phyloP scores from a whole-genome alignment of 371 early-diverging fungal genomes.

The Batkoa obscura region DNA sequence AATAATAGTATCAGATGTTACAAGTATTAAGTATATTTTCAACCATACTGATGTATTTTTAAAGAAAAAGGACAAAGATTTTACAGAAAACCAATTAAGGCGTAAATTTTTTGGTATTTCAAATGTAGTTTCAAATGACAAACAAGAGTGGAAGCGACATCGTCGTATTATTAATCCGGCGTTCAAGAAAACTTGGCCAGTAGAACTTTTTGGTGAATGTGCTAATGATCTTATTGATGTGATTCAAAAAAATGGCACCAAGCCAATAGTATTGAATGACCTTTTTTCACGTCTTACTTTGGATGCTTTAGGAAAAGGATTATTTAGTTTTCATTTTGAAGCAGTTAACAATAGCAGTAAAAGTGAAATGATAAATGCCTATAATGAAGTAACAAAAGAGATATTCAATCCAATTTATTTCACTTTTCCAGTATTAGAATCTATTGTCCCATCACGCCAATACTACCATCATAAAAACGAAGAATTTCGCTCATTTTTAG shows the following conservation, averaged over 20 bases:
- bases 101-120: background rate
- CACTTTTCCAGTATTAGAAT: background rate
- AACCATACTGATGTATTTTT: background rate
- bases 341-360: background rate
- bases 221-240: background rate
- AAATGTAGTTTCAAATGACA: conserved; percentile 9
- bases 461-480: background rate
- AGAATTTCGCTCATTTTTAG: background rate
- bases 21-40: background rate
- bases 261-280: background rate
- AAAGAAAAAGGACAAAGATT: background rate
- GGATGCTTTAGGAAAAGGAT: conserved; percentile 2
- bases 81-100: background rate
- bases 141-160: conserved; percentile 13
- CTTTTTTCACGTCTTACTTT: background rate
- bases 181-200: background rate
- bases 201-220: background rate
- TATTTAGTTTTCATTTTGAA: conserved; percentile 1
- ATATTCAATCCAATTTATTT: conserved; percentile 3
- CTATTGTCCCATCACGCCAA: background rate
- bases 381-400: background rate
- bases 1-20: background rate
- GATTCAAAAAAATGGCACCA: background rate
- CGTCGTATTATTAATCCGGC: conserved; percentile 14
- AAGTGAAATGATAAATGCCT: background rate